A percentile compares a stretch with the other conserved stretches of the same genome.
These are phyloP conservation scores for Cordyceps tenuipes DNA, from an alignment of 2,329 filamentous ascomycete genomes.

Conservation along the genomic window DNA sequence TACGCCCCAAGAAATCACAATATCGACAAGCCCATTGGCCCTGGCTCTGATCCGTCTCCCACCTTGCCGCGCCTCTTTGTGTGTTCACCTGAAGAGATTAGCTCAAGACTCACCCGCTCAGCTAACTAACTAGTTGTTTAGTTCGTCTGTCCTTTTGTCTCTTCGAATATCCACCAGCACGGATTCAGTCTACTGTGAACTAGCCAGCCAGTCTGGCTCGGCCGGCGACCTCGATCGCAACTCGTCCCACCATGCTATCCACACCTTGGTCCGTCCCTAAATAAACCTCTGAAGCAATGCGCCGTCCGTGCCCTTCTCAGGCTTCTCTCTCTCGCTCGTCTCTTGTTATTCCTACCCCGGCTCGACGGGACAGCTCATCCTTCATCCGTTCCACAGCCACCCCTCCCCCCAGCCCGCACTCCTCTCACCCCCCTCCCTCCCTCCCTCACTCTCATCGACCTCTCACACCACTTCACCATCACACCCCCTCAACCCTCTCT, in stretches of 20 bases:
- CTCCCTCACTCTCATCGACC: neutral
- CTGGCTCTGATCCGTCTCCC: neutral
- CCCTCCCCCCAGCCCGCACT: neutral
- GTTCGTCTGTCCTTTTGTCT: neutral
- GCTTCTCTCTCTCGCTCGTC: no score
- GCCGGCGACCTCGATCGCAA: constrained; percentile 7
- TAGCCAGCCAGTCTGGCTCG: neutral
- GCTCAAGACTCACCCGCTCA: neutral
- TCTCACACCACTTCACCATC: neutral
- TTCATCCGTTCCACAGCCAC: neutral
- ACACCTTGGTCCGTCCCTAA: neutral
- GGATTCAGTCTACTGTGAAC: neutral
- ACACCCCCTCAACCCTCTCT: constrained; percentile 3
- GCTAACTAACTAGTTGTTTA: neutral
- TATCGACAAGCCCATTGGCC: neutral
- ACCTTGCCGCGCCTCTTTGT: neutral
- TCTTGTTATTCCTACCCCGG: neutral
- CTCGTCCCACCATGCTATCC: constrained; percentile 6
- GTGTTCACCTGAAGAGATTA: neutral
- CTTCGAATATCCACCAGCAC: neutral
- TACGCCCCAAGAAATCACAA: neutral
- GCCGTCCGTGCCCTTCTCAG: constrained; percentile 6
- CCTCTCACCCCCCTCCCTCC: neutral
- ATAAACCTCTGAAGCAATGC: neutral
- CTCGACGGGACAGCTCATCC: neutral